These are phyloP conservation scores for Tylopilus sp. DNA, from an alignment of 1,284 basidiomycete genomes.

Conservation along the genomic window DNA sequence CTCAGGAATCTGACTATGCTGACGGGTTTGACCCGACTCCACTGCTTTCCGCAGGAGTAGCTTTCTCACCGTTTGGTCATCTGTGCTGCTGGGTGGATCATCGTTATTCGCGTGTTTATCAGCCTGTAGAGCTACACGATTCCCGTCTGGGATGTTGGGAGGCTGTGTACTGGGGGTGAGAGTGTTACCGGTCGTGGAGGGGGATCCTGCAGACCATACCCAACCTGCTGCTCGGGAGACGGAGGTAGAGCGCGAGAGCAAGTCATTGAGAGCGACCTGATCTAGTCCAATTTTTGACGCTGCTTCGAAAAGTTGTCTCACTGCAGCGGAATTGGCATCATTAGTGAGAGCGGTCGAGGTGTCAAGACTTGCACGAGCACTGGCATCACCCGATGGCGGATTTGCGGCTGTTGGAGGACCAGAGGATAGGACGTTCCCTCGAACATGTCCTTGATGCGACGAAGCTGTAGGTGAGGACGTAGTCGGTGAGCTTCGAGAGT, in stretches of 20 bases:
- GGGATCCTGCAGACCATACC: conserved; percentile 40
- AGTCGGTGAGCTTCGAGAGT: conserved; percentile 31
- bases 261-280: conserved; percentile 59
- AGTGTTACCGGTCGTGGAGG: conserved; percentile 24
- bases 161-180: conserved; percentile 17
- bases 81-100: conserved; percentile 25
- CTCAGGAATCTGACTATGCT: conserved; percentile 36
- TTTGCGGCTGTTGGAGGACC: conserved; percentile 5
- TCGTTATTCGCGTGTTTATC: conserved; percentile 38
- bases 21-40: conserved; percentile 39
- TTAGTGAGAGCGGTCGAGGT: conserved; percentile 15
- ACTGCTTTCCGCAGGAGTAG: conserved; percentile 38
- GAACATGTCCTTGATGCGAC: conserved; percentile 31
- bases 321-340: conserved; percentile 34
- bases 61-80: conserved; percentile 37
- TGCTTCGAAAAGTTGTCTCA: conserved; percentile 70
- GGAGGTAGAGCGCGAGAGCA: conserved; percentile 65
- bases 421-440: conserved; percentile 19
- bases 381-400: conserved; percentile 14
- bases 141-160: conserved; percentile 20
- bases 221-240: conserved; percentile 50
- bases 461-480: conserved; percentile 31
- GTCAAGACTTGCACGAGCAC: conserved; percentile 26
- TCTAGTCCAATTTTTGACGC: conserved; percentile 70
- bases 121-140: conserved; percentile 26